Evolutionary conservation across 2,329 filamentous ascomycete species (phyloP).

Genomic region (Cladophialophora psammophila): DNA sequence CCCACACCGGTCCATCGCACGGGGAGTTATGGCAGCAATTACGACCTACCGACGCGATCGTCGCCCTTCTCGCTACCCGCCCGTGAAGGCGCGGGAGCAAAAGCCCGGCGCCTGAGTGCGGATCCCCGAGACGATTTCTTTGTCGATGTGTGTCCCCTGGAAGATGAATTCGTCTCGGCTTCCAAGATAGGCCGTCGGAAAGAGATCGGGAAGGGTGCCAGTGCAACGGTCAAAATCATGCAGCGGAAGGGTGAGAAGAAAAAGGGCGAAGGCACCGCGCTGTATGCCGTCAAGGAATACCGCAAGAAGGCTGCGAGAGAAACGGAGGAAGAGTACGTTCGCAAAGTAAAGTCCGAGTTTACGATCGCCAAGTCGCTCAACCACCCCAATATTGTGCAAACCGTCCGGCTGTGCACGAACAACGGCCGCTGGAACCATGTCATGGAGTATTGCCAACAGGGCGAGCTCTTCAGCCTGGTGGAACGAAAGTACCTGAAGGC

Average conservation of each 20-base stretch:
- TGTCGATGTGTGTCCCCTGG: slow-evolving; percentile 73
- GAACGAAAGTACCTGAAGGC: slow-evolving; percentile 72
- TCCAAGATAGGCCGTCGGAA: slow-evolving; percentile 76
- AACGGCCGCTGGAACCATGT: slow-evolving; percentile 84
- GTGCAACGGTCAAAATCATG: slow-evolving; percentile 84
- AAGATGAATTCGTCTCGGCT: slow-evolving; percentile 73
- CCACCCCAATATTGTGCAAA: slow-evolving; percentile 87
- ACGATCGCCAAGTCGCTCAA: slow-evolving; percentile 84
- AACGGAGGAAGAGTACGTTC: slow-evolving; percentile 75
- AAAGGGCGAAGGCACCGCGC: slow-evolving; percentile 55
- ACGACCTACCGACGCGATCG: slow-evolving; percentile 14
- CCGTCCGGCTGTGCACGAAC: slow-evolving; percentile 76
- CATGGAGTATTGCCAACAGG: slow-evolving; percentile 88
- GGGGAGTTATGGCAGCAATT: slow-evolving; percentile 29
- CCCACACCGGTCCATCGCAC: slow-evolving; percentile 19
- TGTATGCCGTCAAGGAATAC: slow-evolving; percentile 90
- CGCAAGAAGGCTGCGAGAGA: slow-evolving; percentile 74
- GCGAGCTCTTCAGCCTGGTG: slow-evolving; percentile 79
- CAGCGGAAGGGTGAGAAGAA: slow-evolving; percentile 68
- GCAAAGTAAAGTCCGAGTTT: slow-evolving; percentile 91
- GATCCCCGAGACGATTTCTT: slow-evolving; percentile 76
- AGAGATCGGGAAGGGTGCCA: slow-evolving; percentile 80
- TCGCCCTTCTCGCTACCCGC: slow-evolving; percentile 62
- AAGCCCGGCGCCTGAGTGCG: slow-evolving; percentile 78
- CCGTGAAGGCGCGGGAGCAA: slow-evolving; percentile 75